Base-by-base conservation (phyloP, 192 early-diverging fungal genomes). In the Coemansia sp. region DNA sequence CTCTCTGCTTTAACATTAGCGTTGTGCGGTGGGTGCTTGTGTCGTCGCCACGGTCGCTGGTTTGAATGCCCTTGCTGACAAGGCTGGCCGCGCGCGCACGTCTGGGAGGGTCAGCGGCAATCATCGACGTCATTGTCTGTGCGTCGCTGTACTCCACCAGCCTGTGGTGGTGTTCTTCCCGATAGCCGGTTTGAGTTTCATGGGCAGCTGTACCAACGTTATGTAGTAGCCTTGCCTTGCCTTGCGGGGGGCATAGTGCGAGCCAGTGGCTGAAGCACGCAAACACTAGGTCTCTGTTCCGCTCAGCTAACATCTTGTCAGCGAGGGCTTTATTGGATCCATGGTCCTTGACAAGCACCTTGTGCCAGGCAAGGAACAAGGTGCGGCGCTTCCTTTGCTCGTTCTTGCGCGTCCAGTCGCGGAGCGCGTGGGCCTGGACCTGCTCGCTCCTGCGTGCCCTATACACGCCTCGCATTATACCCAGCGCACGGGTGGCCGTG, bases 281-380 rank as follows among this genome's bases (percentile, higher is more conserved):
- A 11, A 19, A 15, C 25, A 69, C 41, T 49, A 61, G 33, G 7
- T 25, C 43, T 22, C 45, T 45, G 17, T 33, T 23, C 17, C 62
- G 13, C 15, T 45, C 22, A 0, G 36, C 45, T 3, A 36, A 14
- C n/a, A 67, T 9, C 54, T 46, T 52, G 22, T 58, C 50, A 0
- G 72, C 73, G 22, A 20, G 41, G 9, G 20, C 13, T 13, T 69
- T 58, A 11, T 32, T 52, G 14, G 35, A 29, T 7, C 34, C 34
- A 20, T 50, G 50, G 36, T 56, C 46, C 42, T 63, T 67, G 23
- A 53, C 53, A 4, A 68, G 72, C 9, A 67, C 62, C 40, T 63
- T 57, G 43, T 73, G 72, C 77, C 77, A 80, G 9, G 66, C 77
- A 19, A 55, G 41, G 0, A 80, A 25, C 25, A 80, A 17, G 45